phyloP scores from a whole-genome alignment of 2,329 filamentous ascomycete genomes.

The Myriosclerotinia duriaeana region DNA sequence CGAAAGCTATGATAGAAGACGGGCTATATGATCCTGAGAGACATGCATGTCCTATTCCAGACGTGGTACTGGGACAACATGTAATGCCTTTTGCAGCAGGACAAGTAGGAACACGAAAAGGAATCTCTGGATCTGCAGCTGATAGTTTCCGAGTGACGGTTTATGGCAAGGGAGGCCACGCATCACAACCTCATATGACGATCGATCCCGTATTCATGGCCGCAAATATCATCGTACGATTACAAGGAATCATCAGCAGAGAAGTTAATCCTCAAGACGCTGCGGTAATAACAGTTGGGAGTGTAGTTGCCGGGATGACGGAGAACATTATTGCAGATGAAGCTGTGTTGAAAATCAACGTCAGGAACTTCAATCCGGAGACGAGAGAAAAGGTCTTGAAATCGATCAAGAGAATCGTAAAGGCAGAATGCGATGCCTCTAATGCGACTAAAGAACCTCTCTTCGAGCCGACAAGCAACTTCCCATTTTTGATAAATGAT shows the following conservation, averaged over 20 bases:
- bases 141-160: slow-evolving; percentile 44
- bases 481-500: slow-evolving; percentile 36
- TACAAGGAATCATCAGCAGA: slow-evolving; percentile 45
- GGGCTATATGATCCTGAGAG: slow-evolving; percentile 49
- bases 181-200: slow-evolving; percentile 43
- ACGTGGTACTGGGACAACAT: slow-evolving; percentile 56
- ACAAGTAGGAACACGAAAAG: slow-evolving; percentile 40
- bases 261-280: slow-evolving; percentile 45
- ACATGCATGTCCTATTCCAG: slow-evolving; percentile 52
- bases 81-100: slow-evolving; percentile 47
- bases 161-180: slow-evolving; percentile 49
- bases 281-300: slow-evolving; percentile 48
- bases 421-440: slow-evolving; percentile 50
- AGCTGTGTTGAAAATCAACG: slow-evolving; percentile 45
- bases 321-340: slow-evolving; percentile 49
- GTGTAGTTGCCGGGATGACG: slow-evolving; percentile 45
- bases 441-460: slow-evolving; percentile 42
- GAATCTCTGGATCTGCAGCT: slow-evolving; percentile 41
- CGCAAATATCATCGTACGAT: slow-evolving; percentile 43
- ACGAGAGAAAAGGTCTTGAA: slow-evolving; percentile 42
- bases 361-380: slow-evolving; percentile 42
- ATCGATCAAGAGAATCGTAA: slow-evolving; percentile 48
- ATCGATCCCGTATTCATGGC: slow-evolving; percentile 51
- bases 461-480: slow-evolving; percentile 27
- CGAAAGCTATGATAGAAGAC: slow-evolving; percentile 61